These are phyloP conservation scores for Penstemon newberryi DNA, from an alignment of 257 asterid species.

Conservation along the genomic window DNA sequence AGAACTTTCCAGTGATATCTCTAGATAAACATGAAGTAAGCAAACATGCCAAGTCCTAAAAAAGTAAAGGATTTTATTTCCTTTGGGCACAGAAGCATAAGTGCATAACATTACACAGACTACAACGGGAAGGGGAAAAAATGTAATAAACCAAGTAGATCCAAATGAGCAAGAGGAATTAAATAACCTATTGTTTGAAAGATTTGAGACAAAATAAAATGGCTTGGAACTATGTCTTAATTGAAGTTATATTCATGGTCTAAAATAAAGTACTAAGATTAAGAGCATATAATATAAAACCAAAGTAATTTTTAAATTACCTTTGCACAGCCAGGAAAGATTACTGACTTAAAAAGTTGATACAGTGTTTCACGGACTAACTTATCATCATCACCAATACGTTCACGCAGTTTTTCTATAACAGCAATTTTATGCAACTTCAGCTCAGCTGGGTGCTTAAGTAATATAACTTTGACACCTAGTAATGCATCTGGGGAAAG, in stretches of 20 bases:
- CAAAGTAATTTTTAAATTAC: slow-evolving; percentile 34
- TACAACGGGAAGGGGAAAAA: slow-evolving; percentile 14
- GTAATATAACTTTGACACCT: slow-evolving; percentile 73
- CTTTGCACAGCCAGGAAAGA: slow-evolving; percentile 75
- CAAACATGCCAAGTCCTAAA: slow-evolving; percentile 10
- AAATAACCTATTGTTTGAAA: neutral
- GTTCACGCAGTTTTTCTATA: slow-evolving; percentile 85
- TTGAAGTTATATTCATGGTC: slow-evolving; percentile 3
- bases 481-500: slow-evolving; percentile 63
- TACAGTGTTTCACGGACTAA: slow-evolving; percentile 76
- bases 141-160: slow-evolving; percentile 7
- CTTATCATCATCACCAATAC: slow-evolving; percentile 86
- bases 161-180: neutral
- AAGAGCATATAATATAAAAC: slow-evolving; percentile 2
- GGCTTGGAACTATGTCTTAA: slow-evolving; percentile 11
- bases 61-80: neutral
- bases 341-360: slow-evolving; percentile 75
- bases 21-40: slow-evolving; percentile 5
- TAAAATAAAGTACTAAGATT: neutral
- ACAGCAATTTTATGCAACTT: slow-evolving; percentile 83
- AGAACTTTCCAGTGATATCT: neutral
- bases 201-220: slow-evolving; percentile 9
- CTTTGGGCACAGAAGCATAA: slow-evolving; percentile 7
- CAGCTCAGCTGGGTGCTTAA: slow-evolving; percentile 73
- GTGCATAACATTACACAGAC: neutral